Base-by-base conservation (phyloP, 208 protist species). In the Trypanosoma brucei region DNA sequence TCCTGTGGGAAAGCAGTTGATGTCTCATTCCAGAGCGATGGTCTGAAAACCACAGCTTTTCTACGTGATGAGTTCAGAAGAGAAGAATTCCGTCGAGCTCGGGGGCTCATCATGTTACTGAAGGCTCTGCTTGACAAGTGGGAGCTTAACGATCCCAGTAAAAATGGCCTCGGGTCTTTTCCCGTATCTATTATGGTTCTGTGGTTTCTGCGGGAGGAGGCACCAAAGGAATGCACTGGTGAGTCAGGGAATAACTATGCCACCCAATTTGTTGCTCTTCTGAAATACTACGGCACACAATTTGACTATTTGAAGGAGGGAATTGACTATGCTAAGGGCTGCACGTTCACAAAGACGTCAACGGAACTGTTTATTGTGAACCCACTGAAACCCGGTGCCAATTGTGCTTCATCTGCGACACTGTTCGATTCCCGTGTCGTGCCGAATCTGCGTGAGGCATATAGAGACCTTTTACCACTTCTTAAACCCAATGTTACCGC, bases 141-240 rank as follows among this genome's bases (percentile, higher is more conserved):
- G 59, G 54, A 55, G 2, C 62, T 95, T 9, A 76, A 90, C 60
- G 89, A 95, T 62, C 85, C 89, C 4, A 93, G 86, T 63, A 52
- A 75, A 3, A 86, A 86, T 11, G 89, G 89, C 42, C 79, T 95
- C 30, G 89, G 89, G 11, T 95, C 89, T 11, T 95, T 95, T 59
- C 86, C 86, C 11, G 86, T 79, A 9, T 63, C 89, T 3, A 53
- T 95, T 3, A 78, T 95, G 68, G 89, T 92, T 13, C 66, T 95
- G 42, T 95, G 78, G 68, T 95, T 81, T 60, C 46, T 95, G 36
- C 72, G 78, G 62, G 55, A 62, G 14, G 76, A 83, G 22, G 85
- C 86, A 13, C 62, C 49, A 31, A 8, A 50, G 14, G 62, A 61
- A 11, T 89, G 73, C 53, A 62, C 78, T 0, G 34, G 22, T 1